A percentile compares a stretch with the other conserved stretches of the same genome.
Conservation (phyloP, 306 rosid species). For the Bauhinia variegata region DNA sequence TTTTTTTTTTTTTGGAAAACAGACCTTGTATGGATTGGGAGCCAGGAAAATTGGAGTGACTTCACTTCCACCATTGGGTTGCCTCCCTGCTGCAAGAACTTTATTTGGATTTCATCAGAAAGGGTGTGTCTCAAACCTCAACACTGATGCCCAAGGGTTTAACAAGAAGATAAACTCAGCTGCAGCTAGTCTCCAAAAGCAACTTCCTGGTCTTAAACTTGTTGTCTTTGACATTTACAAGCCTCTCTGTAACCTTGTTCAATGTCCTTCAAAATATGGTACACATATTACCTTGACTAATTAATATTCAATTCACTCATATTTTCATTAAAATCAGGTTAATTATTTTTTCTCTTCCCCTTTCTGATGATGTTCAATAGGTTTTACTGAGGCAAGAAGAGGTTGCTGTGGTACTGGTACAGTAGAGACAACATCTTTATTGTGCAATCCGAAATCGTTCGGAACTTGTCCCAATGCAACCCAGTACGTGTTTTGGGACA, state of each 20-base stretch:
- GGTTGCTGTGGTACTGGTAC: constrained; percentile 97
- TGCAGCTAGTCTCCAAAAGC: constrained; percentile 68
- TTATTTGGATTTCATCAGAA: constrained; percentile 60
- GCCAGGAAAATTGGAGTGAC: constrained; percentile 92
- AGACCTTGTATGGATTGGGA: constrained; percentile 79
- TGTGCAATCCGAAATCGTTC: constrained; percentile 73
- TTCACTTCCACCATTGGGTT: constrained; percentile 93
- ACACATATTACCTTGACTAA: constrained; percentile 21
- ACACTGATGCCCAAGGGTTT: constrained; percentile 72
- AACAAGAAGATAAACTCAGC: constrained; percentile 73
- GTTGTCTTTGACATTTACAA: constrained; percentile 82
- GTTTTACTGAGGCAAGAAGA: constrained; percentile 75
- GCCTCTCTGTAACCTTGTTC: constrained; percentile 71
- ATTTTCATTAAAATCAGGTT: not conserved
- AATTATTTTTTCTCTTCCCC: not conserved
- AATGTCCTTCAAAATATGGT: constrained; percentile 79
- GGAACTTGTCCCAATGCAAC: constrained; percentile 94
- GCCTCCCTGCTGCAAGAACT: constrained; percentile 78
- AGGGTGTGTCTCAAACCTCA: constrained; percentile 74
- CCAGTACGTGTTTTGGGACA: constrained; percentile 92
- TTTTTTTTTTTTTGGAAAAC: constrained; percentile 36
- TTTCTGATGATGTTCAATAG: constrained; percentile 40
- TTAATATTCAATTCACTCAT: no score
- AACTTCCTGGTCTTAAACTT: constrained; percentile 70
- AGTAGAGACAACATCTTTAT: constrained; percentile 64